phyloP scores from a whole-genome alignment of 106 monocot species.

The Dioscorea alata region DNA sequence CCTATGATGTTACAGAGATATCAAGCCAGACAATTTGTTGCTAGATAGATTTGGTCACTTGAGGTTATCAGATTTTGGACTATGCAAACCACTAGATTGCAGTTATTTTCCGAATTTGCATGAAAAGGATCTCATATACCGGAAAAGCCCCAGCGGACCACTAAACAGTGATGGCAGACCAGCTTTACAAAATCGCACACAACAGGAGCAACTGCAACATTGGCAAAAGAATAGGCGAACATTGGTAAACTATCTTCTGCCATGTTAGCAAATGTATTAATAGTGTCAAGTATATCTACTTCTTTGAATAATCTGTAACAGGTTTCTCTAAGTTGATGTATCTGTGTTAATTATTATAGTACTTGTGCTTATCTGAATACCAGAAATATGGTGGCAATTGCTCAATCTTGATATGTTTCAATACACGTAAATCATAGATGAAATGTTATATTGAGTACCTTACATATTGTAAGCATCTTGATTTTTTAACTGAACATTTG shows the following conservation, averaged over 20 bases:
- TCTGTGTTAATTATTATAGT: too few species aligned
- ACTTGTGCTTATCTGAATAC: too few species aligned
- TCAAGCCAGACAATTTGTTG: constrained; percentile 97
- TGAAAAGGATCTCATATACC: constrained; percentile 39
- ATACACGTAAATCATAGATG: too few species aligned
- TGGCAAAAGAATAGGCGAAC: constrained; percentile 96
- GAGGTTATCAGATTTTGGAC: constrained; percentile 93
- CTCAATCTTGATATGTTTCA: too few species aligned
- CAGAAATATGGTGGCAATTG: too few species aligned
- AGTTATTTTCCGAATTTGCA: constrained; percentile 66
- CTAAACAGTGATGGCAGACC: constrained; percentile 45
- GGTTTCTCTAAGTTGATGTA: too few species aligned
- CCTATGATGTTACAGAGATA: constrained; percentile 59
- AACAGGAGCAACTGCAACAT: constrained; percentile 83
- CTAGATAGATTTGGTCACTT: constrained; percentile 85
- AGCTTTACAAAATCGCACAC: constrained; percentile 52
- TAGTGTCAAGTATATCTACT: background rate
- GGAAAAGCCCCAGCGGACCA: constrained; percentile 36
- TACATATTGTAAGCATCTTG: too few species aligned
- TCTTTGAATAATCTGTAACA: background rate
- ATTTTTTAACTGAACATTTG: background rate
- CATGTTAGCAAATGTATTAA: background rate
- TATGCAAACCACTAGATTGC: constrained; percentile 88
- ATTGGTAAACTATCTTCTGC: constrained; percentile 38
- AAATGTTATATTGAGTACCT: too few species aligned